A percentile compares a stretch with the other conserved stretches of the same genome.
phyloP scores from a whole-genome alignment of 148 eudicot genomes.

The Cornus controversa region DNA sequence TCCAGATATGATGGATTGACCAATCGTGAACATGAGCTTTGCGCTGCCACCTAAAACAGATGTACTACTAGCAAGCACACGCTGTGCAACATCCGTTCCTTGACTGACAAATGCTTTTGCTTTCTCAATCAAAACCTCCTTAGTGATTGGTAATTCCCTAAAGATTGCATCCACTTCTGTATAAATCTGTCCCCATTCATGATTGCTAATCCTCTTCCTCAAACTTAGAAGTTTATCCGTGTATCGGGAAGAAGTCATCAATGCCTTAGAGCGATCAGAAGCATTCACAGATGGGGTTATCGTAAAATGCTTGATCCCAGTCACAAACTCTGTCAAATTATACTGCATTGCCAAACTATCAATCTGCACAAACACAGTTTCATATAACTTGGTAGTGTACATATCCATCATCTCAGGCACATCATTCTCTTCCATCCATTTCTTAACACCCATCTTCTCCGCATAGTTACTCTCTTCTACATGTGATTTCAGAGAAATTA shows the following conservation, averaged over 20 bases:
- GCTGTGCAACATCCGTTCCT: conserved; percentile 73
- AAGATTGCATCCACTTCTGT: conserved; percentile 60
- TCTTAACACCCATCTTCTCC: conserved; percentile 69
- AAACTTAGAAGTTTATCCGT: conserved; percentile 43
- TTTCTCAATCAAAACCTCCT: conserved; percentile 67
- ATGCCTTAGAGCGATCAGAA: conserved; percentile 39
- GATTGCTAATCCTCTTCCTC: conserved; percentile 57
- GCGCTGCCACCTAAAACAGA: conserved; percentile 82
- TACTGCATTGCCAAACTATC: conserved; percentile 89
- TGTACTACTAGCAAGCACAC: conserved; percentile 60
- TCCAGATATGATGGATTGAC: conserved; percentile 73
- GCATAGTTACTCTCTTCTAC: conserved; percentile 83
- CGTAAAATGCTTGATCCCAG: conserved; percentile 77
- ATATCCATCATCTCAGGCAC: conserved; percentile 81
- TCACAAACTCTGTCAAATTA: conserved; percentile 80
- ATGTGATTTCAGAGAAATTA: conserved; percentile 64
- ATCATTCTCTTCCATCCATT: conserved; percentile 97
- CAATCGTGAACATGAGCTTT: conserved; percentile 58
- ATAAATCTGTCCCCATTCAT: conserved; percentile 76
- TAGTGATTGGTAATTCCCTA: conserved; percentile 50
- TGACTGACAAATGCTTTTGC: conserved; percentile 73
- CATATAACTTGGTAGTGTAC: conserved; percentile 63
- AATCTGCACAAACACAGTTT: conserved; percentile 75
- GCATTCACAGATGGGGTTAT: conserved; percentile 40
- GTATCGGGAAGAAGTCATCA: conserved; percentile 65